These are phyloP conservation scores for Apiospora arundinis DNA, from an alignment of 2,329 filamentous ascomycete species.

Conservation along the genomic window DNA sequence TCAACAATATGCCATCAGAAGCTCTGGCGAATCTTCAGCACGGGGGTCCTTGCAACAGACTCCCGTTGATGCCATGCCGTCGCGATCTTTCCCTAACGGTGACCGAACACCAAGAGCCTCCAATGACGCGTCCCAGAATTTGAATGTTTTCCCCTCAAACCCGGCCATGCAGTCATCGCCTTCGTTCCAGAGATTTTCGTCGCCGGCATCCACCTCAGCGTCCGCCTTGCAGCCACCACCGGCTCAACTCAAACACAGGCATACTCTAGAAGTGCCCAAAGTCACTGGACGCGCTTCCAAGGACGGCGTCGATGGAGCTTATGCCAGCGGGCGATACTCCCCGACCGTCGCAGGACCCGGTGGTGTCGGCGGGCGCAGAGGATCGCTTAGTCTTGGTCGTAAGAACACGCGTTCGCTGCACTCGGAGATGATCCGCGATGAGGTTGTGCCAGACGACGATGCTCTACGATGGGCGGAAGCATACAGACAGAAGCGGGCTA, in stretches of 20 bases:
- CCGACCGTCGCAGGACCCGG: constrained; percentile 64
- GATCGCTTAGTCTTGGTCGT: constrained; percentile 83
- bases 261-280: constrained; percentile 88
- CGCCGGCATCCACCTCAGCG: constrained; percentile 44
- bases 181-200: constrained; percentile 30
- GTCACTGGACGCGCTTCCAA: constrained; percentile 71
- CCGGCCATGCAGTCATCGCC: not conserved
- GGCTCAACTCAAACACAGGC: constrained; percentile 74
- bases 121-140: constrained; percentile 23
- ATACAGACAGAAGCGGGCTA: constrained; percentile 89
- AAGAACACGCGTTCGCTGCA: constrained; percentile 84
- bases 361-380: constrained; percentile 61
- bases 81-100: constrained; percentile 38
- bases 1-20: constrained; percentile 34
- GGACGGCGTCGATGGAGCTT: constrained; percentile 71
- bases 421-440: constrained; percentile 83
- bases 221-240: constrained; percentile 59
- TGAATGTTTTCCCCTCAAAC: not conserved
- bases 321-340: constrained; percentile 82
- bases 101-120: constrained; percentile 33
- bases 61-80: constrained; percentile 39
- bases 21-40: constrained; percentile 43
- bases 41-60: constrained; percentile 41
- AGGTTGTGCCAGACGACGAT: constrained; percentile 86
- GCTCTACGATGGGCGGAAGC: constrained; percentile 91